phyloP scores from a whole-genome alignment of 2,329 filamentous ascomycete species.

The Cladophialophora bantiana region DNA sequence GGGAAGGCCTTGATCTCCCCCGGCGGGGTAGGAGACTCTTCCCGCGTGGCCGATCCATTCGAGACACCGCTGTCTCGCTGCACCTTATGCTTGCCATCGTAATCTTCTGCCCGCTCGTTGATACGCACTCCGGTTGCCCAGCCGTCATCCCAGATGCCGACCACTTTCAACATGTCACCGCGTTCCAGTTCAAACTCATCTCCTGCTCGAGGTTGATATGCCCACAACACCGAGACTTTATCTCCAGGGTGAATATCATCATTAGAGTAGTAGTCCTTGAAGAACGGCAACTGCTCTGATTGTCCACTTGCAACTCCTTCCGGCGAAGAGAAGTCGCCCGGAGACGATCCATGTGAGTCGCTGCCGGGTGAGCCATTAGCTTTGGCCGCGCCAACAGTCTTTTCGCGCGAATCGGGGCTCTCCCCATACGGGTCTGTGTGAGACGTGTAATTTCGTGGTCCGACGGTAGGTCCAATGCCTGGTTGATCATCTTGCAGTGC shows the following conservation, averaged over 20 bases:
- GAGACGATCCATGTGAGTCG: slow-evolving; percentile 79
- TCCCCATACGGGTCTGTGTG: slow-evolving; percentile 73
- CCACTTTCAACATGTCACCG: slow-evolving; percentile 96
- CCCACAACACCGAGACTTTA: slow-evolving; percentile 90
- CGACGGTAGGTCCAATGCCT: slow-evolving; percentile 47
- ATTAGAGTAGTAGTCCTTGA: slow-evolving; percentile 98
- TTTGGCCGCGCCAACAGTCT: slow-evolving; percentile 60
- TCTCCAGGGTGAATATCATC: slow-evolving; percentile 94
- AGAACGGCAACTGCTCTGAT: slow-evolving; percentile 92
- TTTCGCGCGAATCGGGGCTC: slow-evolving; percentile 72
- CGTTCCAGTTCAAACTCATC: slow-evolving; percentile 94
- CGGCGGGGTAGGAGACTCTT: slow-evolving; percentile 67
- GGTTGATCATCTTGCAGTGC: slow-evolving; percentile 72
- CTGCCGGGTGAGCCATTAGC: slow-evolving; percentile 90
- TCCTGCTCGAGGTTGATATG: slow-evolving; percentile 89
- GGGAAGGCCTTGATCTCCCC: slow-evolving; percentile 98
- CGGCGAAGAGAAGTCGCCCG: slow-evolving; percentile 82
- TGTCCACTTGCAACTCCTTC: slow-evolving; percentile 84
- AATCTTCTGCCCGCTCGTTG: slow-evolving; percentile 84
- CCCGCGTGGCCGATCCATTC: slow-evolving; percentile 70
- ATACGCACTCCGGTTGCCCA: slow-evolving; percentile 94
- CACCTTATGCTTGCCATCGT: slow-evolving; percentile 75
- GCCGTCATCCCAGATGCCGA: slow-evolving; percentile 98
- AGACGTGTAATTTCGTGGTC: slow-evolving; percentile 59
- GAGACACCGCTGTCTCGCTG: slow-evolving; percentile 95